Evolutionary conservation across 2,329 filamentous ascomycete species (phyloP).

Genomic region (Ustulina deusta): DNA sequence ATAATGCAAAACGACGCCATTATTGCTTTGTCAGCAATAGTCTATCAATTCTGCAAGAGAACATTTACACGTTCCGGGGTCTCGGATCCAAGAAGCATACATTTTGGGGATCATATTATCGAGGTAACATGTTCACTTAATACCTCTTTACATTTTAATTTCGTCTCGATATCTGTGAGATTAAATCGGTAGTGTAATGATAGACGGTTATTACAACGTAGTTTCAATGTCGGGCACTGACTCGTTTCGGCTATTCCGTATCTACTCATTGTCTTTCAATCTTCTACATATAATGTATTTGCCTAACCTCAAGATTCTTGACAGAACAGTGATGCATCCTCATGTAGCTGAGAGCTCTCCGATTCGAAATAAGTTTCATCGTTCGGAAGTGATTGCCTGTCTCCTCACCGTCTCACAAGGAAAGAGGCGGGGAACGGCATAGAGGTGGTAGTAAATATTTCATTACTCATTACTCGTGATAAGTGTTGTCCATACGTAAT

Average conservation of each 20-base stretch:
- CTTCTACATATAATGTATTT: neutral
- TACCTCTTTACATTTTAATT: no score
- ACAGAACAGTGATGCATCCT: neutral
- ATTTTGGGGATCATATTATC: no score
- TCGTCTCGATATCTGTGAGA: no score
- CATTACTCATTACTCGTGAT: slow-evolving; percentile 36
- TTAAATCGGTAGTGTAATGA: no score
- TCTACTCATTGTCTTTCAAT: neutral
- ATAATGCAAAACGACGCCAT: no score
- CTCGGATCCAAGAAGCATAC: no score
- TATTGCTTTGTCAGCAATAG: no score
- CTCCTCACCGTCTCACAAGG: neutral
- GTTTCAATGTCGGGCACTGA: neutral
- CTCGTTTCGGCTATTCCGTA: neutral
- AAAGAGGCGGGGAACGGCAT: neutral
- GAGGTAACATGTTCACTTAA: no score
- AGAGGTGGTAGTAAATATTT: slow-evolving; percentile 11
- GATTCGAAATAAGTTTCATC: neutral
- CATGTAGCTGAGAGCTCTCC: neutral
- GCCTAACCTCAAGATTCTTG: neutral
- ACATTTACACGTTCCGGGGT: no score
- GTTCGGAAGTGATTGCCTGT: neutral
- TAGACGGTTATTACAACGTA: neutral
- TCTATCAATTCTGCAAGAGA: no score
- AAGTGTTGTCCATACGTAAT: slow-evolving; percentile 21